These are phyloP conservation scores for Groenewaldozyma salmanticensis DNA, from an alignment of 805 yeast species.

Conservation along the genomic window DNA sequence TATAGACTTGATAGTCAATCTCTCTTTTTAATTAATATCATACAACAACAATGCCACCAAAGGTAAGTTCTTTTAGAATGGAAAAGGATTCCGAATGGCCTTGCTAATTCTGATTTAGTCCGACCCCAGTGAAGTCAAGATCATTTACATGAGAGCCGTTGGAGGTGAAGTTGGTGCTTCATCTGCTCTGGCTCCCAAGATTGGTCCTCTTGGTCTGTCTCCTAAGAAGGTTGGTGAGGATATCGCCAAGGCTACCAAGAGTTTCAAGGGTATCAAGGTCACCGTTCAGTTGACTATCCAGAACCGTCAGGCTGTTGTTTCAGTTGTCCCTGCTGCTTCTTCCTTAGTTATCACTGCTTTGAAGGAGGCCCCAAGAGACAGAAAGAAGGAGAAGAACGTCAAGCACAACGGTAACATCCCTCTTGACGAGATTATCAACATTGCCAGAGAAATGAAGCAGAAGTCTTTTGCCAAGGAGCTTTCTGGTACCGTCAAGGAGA, in stretches of 20 bases:
- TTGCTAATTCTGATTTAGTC: constrained; percentile 80
- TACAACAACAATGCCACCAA: background rate
- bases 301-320: constrained; percentile 99
- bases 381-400: constrained; percentile 99
- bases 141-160: constrained; percentile 97
- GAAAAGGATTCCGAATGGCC: constrained; percentile 1
- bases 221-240: constrained; percentile 99
- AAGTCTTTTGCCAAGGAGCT: constrained; percentile 97
- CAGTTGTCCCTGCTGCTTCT: constrained; percentile 99
- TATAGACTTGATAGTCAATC: background rate
- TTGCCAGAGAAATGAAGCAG: constrained; percentile 95
- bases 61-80: too few relatives aligned
- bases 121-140: constrained; percentile 98
- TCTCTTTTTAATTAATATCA: background rate
- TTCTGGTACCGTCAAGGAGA: constrained; percentile 96
- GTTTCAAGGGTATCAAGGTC: constrained; percentile 98
- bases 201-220: constrained; percentile 99
- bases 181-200: constrained; percentile 99
- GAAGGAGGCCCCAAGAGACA: constrained; percentile 99
- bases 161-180: constrained; percentile 99
- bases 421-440: constrained; percentile 89
- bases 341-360: constrained; percentile 97
- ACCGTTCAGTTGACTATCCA: constrained; percentile 97
- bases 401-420: constrained; percentile 99
- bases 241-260: constrained; percentile 98